These are phyloP conservation scores for Thermothelomyces thermophilus DNA, from an alignment of 2,329 filamentous ascomycete species.

Conservation along the genomic window DNA sequence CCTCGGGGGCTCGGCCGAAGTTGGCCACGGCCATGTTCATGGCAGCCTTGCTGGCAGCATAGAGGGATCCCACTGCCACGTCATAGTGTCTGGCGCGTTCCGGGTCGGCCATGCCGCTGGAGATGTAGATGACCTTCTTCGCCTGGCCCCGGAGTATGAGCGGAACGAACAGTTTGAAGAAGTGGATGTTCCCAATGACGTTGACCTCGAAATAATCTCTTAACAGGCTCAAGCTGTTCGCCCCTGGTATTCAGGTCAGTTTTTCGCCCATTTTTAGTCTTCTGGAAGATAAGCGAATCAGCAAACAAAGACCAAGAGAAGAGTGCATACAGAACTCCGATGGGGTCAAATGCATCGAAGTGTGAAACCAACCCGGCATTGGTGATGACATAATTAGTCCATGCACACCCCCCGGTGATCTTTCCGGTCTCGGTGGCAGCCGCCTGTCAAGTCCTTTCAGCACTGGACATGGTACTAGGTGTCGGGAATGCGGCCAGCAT, in stretches of 20 bases:
- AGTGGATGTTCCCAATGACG: constrained; percentile 45
- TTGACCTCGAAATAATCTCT: constrained; percentile 38
- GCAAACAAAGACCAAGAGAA: too few species aligned
- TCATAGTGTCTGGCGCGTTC: constrained; percentile 35
- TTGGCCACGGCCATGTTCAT: constrained; percentile 48
- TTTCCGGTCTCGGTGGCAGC: constrained; percentile 18
- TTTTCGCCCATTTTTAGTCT: too few species aligned
- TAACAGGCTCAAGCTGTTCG: constrained; percentile 29
- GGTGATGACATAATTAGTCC: constrained; percentile 41
- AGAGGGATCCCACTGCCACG: constrained; percentile 33
- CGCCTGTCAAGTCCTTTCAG: constrained; percentile 37
- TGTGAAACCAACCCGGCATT: constrained; percentile 34
- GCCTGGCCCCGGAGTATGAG: constrained; percentile 41
- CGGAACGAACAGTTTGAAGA: constrained; percentile 48
- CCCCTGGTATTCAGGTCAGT: constrained; percentile 23
- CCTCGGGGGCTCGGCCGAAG: too few species aligned
- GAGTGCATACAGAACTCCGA: constrained; percentile 25
- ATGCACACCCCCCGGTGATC: constrained; percentile 28
- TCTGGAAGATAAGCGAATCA: too few species aligned
- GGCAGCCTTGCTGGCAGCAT: constrained; percentile 46
- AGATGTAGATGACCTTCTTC: constrained; percentile 51
- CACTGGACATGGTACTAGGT: constrained; percentile 24
- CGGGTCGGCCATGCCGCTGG: constrained; percentile 41
- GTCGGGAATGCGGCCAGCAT: constrained; percentile 19
- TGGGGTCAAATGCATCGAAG: constrained; percentile 26